phyloP scores from a whole-genome alignment of 768 basidiomycete genomes.

The Strobilomyces echinocephalus region DNA sequence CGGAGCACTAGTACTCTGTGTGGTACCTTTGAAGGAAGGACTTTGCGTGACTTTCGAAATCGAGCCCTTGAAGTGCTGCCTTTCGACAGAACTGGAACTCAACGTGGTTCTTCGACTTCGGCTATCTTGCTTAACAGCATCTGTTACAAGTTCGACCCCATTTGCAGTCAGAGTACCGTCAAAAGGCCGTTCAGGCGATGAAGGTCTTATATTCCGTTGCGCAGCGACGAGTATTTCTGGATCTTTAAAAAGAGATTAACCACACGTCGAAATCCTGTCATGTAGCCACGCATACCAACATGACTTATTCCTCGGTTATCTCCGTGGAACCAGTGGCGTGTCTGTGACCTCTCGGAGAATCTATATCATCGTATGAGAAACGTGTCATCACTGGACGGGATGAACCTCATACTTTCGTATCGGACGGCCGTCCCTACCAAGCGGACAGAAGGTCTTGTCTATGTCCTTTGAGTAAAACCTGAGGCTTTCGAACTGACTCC shows the following conservation, averaged over 20 bases:
- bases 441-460: conserved; percentile 49
- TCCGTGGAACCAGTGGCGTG: conserved; percentile 58
- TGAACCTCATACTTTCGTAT: conserved; percentile 49
- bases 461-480: conserved; percentile 42
- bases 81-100: conserved; percentile 40
- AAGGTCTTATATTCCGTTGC: conserved; percentile 11
- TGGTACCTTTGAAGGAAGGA: conserved; percentile 10
- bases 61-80: conserved; percentile 48
- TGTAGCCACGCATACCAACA: conserved; percentile 37
- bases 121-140: conserved; percentile 35
- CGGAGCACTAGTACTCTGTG: conserved; percentile 6
- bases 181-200: conserved; percentile 24
- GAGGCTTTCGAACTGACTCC: conserved; percentile 49
- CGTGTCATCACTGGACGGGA: not conserved
- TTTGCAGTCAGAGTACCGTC: conserved; percentile 29
- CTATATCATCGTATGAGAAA: conserved; percentile 26
- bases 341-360: conserved; percentile 53
- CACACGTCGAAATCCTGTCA: not conserved
- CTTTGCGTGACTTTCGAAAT: conserved; percentile 45
- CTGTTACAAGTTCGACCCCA: conserved; percentile 36
- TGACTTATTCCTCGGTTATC: conserved; percentile 54
- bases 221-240: conserved; percentile 20
- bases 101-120: conserved; percentile 40
- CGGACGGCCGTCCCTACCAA: conserved; percentile 54
- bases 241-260: conserved; percentile 12